A percentile compares a stretch with the other conserved stretches of the same genome.
These are phyloP conservation scores for Rhytidiadelphus loreus DNA, from an alignment of 225 moss, liverwort and hornwort species.

Conservation along the genomic window DNA sequence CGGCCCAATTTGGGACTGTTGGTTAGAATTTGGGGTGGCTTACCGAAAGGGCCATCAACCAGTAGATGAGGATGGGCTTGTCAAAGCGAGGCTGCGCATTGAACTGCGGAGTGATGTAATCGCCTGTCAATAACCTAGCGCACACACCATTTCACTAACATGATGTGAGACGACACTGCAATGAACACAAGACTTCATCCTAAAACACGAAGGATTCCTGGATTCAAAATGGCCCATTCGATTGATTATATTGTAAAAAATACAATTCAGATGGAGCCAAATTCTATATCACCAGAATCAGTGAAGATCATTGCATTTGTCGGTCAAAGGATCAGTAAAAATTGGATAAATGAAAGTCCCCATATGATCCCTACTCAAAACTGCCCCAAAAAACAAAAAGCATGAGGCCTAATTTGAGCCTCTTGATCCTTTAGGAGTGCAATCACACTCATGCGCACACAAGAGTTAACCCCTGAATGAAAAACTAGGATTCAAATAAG, in stretches of 20 bases:
- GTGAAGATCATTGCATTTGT: background rate
- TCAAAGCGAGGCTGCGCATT: slow-evolving; percentile 59
- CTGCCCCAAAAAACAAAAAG: background rate
- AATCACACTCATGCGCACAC: background rate
- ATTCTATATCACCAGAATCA: background rate
- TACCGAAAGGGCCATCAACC: slow-evolving; percentile 67
- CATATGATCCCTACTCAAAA: background rate
- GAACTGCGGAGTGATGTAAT: slow-evolving; percentile 58
- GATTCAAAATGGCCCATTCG: background rate
- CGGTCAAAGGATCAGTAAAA: background rate
- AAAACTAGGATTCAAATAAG: background rate
- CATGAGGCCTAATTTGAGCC: background rate
- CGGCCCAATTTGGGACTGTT: background rate
- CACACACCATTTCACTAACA: background rate
- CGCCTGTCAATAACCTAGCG: slow-evolving; percentile 47
- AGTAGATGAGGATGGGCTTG: slow-evolving; percentile 49
- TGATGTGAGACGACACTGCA: background rate
- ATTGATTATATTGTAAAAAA: background rate
- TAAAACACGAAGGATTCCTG: background rate
- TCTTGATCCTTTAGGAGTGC: too few relatives aligned
- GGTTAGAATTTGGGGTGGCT: background rate
- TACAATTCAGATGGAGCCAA: background rate
- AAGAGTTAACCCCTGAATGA: background rate
- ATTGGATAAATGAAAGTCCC: background rate
- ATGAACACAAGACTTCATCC: background rate